A percentile compares a stretch with the other conserved stretches of the same genome.
Conservation (phyloP, 805 yeast species). For the Nematodospora valgi region DNA sequence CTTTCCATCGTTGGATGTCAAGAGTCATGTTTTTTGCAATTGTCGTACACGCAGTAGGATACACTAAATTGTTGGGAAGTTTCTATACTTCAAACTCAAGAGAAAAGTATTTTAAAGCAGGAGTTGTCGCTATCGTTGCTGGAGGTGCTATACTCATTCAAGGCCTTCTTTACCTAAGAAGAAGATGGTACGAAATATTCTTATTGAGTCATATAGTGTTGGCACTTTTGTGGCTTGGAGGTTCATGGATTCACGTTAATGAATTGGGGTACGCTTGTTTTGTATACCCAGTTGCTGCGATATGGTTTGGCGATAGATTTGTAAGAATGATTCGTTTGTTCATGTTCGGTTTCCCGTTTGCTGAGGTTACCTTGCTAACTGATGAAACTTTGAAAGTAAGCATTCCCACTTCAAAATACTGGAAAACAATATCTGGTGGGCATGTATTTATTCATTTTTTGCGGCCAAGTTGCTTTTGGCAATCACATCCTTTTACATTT, state of each 20-base stretch:
- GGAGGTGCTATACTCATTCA: constrained; percentile 31
- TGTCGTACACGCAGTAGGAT: constrained; percentile 23
- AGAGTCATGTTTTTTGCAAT: constrained; percentile 19
- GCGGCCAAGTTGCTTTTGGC: constrained; percentile 42
- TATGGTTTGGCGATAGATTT: constrained; percentile 37
- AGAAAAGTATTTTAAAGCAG: constrained; percentile 20
- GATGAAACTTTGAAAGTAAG: constrained; percentile 43
- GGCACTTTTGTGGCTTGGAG: constrained; percentile 42
- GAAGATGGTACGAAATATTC: constrained; percentile 37
- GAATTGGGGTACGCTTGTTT: constrained; percentile 23
- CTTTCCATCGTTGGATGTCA: constrained; percentile 25
- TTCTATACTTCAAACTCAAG: constrained; percentile 2
- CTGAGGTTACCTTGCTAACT: constrained; percentile 32
- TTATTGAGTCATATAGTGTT: constrained; percentile 29
- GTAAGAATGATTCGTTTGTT: constrained; percentile 30
- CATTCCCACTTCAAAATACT: constrained; percentile 44
- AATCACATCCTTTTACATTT: constrained; percentile 43
- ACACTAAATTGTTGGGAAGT: constrained; percentile 9
- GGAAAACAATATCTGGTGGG: constrained; percentile 39
- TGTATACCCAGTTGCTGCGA: constrained; percentile 27
- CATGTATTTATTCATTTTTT: constrained; percentile 39
- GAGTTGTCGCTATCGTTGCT: constrained; percentile 32
- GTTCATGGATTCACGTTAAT: constrained; percentile 38
- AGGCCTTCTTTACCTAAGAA: constrained; percentile 31
- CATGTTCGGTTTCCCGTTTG: constrained; percentile 30